phyloP scores from a whole-genome alignment of 2,329 filamentous ascomycete species.

The Aureobasidium mangrovei region DNA sequence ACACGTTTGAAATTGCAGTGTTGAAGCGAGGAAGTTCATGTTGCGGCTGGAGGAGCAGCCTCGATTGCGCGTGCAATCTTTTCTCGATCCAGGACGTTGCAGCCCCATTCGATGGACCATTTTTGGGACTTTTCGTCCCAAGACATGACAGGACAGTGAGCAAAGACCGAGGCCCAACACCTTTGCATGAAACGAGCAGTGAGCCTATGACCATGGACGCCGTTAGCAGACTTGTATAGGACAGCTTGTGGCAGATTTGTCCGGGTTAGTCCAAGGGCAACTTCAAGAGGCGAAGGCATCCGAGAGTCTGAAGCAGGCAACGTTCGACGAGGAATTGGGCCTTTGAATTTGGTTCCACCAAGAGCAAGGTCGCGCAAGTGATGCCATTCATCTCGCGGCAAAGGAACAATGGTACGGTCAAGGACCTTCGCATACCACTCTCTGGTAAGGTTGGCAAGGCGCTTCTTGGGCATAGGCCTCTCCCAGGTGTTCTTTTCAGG shows the following conservation, averaged over 20 bases:
- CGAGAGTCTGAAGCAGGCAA: background rate
- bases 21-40: too few relatives aligned
- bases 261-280: background rate
- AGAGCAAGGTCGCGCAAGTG: slow-evolving; percentile 32
- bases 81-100: slow-evolving; percentile 1
- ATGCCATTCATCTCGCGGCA: slow-evolving; percentile 38
- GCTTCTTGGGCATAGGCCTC: slow-evolving; percentile 36
- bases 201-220: slow-evolving; percentile 27
- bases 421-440: slow-evolving; percentile 38
- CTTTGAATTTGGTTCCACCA: slow-evolving; percentile 25
- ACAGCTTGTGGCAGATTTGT: background rate
- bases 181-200: slow-evolving; percentile 38
- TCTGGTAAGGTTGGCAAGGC: slow-evolving; percentile 35
- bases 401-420: slow-evolving; percentile 35
- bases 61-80: background rate
- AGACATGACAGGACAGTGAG: slow-evolving; percentile 34
- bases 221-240: slow-evolving; percentile 14
- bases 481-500: slow-evolving; percentile 37
- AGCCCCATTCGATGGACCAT: slow-evolving; percentile 31
- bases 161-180: slow-evolving; percentile 35
- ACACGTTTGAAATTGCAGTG: too few relatives aligned
- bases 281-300: background rate
- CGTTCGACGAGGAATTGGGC: slow-evolving; percentile 5
- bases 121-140: slow-evolving; percentile 25
- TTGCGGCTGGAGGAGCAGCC: background rate